Conservation (phyloP, 495 filamentous ascomycete species). For the Penicillium coprophilum region DNA sequence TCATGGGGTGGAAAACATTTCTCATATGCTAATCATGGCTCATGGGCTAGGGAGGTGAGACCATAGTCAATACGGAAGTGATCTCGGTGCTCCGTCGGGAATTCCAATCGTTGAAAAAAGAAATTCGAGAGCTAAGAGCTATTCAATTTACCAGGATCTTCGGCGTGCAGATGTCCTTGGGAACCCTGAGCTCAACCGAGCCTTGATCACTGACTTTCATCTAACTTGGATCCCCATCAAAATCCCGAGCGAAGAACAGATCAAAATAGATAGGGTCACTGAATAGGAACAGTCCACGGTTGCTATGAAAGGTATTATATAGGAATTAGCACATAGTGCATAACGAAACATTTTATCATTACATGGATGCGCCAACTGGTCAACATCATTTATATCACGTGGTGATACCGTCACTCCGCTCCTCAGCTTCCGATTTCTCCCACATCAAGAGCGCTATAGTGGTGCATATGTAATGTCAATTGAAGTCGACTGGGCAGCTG, state of each 20-base stretch:
- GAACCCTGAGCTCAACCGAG: constrained; percentile 27
- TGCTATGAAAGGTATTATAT: too few species aligned
- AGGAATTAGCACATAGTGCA: not conserved
- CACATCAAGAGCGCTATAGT: constrained; percentile 7
- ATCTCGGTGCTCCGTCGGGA: not conserved
- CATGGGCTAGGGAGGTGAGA: constrained; percentile 42
- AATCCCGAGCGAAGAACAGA: too few species aligned
- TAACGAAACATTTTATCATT: not conserved
- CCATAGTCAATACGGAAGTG: not conserved
- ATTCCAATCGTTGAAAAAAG: not conserved
- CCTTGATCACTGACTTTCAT: constrained; percentile 36
- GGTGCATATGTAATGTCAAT: constrained; percentile 77
- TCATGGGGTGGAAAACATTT: constrained; percentile 39
- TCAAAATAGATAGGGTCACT: too few species aligned
- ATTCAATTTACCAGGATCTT: constrained; percentile 25
- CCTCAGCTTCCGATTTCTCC: not conserved
- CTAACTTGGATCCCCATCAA: not conserved
- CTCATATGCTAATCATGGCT: constrained; percentile 50
- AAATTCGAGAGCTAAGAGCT: not conserved
- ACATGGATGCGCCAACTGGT: not conserved
- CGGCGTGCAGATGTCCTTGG: constrained; percentile 29
- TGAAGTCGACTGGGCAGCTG: constrained; percentile 89
- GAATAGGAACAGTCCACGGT: too few species aligned
- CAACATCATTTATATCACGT: constrained; percentile 1
- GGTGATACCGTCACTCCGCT: constrained; percentile 11